Percentiles rank a stretch among this genome's conserved stretches.
These are phyloP conservation scores for Pythium sp. DNA, from an alignment of 352 stramenopile genomes.

Conservation along the genomic window DNA sequence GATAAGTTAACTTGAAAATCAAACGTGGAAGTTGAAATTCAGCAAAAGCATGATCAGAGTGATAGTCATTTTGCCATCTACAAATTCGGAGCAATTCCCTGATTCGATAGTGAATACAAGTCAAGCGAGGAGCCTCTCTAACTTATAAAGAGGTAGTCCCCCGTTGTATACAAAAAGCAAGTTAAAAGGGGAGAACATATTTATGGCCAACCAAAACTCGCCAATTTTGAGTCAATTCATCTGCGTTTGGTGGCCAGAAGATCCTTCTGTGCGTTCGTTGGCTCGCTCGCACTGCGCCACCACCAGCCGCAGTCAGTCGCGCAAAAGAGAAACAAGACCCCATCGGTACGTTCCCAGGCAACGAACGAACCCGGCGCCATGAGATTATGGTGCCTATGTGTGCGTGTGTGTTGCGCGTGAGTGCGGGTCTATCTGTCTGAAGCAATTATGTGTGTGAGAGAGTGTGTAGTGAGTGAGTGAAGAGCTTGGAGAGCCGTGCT, in stretches of 20 bases:
- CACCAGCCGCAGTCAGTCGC: conserved; percentile 1
- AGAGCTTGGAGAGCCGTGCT: not conserved
- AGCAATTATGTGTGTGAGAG: not conserved
- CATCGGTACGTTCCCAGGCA: conserved; percentile 1
- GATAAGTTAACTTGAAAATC: not conserved
- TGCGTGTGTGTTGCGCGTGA: not conserved
- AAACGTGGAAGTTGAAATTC: not conserved
- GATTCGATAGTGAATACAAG: too few relatives aligned
- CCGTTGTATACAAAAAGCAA: too few relatives aligned
- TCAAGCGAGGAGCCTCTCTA: too few relatives aligned
- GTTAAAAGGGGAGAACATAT: too few relatives aligned
- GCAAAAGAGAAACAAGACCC: conserved; percentile 4
- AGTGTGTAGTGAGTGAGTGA: not conserved
- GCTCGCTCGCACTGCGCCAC: not conserved
- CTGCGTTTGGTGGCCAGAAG: conserved; percentile 6
- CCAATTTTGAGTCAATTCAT: not conserved
- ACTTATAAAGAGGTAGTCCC: too few relatives aligned
- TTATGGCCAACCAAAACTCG: too few relatives aligned
- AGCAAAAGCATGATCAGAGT: not conserved
- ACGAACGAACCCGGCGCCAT: not conserved
- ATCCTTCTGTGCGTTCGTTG: conserved; percentile 1
- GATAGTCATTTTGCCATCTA: too few relatives aligned
- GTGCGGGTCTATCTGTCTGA: not conserved
- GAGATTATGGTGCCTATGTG: not conserved
- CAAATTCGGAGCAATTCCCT: too few relatives aligned